Evolutionary conservation across 2,329 filamentous ascomycete genomes (phyloP), one percentile per base, ranked within the genome.

Genomic region (Rhinocladiella mackenziei): DNA sequence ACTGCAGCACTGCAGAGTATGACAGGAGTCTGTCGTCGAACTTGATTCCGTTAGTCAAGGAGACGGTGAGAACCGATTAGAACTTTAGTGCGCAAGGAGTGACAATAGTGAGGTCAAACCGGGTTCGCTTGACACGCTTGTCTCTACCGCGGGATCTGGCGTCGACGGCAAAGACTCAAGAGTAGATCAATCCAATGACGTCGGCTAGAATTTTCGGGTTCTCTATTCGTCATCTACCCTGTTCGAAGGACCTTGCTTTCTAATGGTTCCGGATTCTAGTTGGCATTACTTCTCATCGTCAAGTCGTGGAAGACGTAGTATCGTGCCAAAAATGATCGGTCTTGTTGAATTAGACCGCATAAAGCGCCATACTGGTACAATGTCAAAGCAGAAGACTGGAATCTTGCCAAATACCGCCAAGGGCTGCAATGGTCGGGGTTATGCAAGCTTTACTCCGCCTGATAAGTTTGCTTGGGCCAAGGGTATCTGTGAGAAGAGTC

Each of bases 401-500:
- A 18, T 7, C 20, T 31, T 25, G 13, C 15, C 28, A 19, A 23
- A 19, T 13, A 15, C 25, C 30, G 39, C 39, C 17, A 18, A 15
- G 22, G n/a, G 8, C 18, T 5, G 39, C 20, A 17, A 25, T 34
- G 15, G 23, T 26, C 30, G 11, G 13, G 7, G 13, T 19, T 14
- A 43, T 26, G 33, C 11, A 39, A 34, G n/a, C 19, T 10, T 20
- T 26, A 29, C 49, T 70, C 70, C 53, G 74, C 63, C 58, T 75
- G 67, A 70, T 88, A 91, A 56, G 78, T 72, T 69, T 89, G 80
- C 77, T 91, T 89, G 61, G 85, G 85, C 74, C 81, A 85, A 57
- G 86, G 86, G 74, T 81, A 89, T 57, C 85, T 89, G 63, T 50
- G 54, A 41, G 25, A 31, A 43, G 37, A 39, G 31, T 48, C 19